Conservation (phyloP, 75 land plant species). For the Cryptomeria japonica region DNA sequence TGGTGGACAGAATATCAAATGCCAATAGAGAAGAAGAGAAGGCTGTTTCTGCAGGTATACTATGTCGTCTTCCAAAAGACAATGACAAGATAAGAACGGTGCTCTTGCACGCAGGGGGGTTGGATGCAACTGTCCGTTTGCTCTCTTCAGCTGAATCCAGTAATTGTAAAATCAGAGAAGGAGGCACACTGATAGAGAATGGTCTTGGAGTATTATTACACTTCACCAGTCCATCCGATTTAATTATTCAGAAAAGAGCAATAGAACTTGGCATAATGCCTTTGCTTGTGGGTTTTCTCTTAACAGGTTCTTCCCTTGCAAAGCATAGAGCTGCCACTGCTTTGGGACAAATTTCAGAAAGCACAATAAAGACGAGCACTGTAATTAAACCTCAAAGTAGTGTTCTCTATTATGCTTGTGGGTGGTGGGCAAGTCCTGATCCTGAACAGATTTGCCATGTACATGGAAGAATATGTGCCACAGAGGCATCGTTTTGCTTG, state of each 20-base stretch:
- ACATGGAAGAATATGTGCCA: conserved; percentile 2
- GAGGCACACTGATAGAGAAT: conserved; percentile 7
- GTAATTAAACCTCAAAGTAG: not conserved
- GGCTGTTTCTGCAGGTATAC: conserved; percentile 10
- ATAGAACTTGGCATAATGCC: conserved; percentile 1
- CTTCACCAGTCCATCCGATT: conserved; percentile 5
- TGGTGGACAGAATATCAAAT: conserved; percentile 13
- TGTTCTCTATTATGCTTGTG: not conserved
- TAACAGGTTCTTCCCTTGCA: conserved; percentile 11
- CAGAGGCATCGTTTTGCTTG: conserved; percentile 13
- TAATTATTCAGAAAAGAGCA: not conserved
- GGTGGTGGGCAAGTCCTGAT: conserved; percentile 10
- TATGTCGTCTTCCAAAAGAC: conserved; percentile 3
- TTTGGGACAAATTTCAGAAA: not conserved
- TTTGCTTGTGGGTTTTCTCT: conserved; percentile 9
- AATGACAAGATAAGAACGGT: not conserved
- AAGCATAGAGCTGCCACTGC: conserved; percentile 7
- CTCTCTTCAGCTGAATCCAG: conserved; percentile 10
- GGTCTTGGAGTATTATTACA: conserved; percentile 6
- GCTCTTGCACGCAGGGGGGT: not conserved
- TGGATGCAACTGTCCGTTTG: conserved; percentile 5
- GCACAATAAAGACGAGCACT: not conserved
- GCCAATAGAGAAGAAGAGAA: conserved; percentile 5
- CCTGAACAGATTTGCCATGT: conserved; percentile 3
- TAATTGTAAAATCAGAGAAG: not conserved